Percentiles rank a stretch among this genome's conserved stretches.
Conservation (phyloP, 768 basidiomycete species). For the Asterophora lycoperdoides region DNA sequence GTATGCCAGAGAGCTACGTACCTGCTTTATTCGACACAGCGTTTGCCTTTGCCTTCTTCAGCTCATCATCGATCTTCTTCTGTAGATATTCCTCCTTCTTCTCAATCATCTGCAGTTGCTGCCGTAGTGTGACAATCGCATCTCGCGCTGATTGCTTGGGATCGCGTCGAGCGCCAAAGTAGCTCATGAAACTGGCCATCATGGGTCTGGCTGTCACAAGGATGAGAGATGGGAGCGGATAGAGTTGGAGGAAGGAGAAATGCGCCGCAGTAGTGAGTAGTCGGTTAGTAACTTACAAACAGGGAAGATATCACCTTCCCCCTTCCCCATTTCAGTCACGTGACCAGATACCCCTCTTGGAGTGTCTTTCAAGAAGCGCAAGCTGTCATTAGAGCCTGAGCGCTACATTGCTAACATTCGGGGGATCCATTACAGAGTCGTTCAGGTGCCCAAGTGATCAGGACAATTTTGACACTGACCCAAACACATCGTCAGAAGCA, state of each 20-base stretch:
- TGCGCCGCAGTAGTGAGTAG: constrained; percentile 11
- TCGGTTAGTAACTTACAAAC: too few relatives aligned
- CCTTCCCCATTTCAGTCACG: too few relatives aligned
- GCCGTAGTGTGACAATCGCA: constrained; percentile 88
- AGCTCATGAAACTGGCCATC: constrained; percentile 82
- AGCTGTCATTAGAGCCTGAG: too few relatives aligned
- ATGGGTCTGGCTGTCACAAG: constrained; percentile 28
- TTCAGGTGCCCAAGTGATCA: too few relatives aligned
- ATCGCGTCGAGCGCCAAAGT: constrained; percentile 81
- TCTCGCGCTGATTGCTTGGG: constrained; percentile 83
- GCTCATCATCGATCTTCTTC: constrained; percentile 95
- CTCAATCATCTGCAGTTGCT: constrained; percentile 95
- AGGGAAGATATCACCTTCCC: too few relatives aligned
- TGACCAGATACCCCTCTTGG: too few relatives aligned
- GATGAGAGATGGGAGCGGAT: constrained; percentile 9
- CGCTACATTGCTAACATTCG: too few relatives aligned
- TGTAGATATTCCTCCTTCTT: constrained; percentile 98
- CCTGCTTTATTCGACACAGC: constrained; percentile 91
- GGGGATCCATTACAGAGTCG: too few relatives aligned
- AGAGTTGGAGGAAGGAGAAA: constrained; percentile 10
- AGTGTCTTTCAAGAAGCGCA: too few relatives aligned
- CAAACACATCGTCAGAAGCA: too few relatives aligned
- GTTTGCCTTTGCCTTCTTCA: constrained; percentile 87
- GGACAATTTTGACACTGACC: too few relatives aligned
- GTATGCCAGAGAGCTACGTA: constrained; percentile 39